These are phyloP conservation scores for Fusarium tjaetaba DNA, from an alignment of 2,329 filamentous ascomycete genomes.

Conservation along the genomic window DNA sequence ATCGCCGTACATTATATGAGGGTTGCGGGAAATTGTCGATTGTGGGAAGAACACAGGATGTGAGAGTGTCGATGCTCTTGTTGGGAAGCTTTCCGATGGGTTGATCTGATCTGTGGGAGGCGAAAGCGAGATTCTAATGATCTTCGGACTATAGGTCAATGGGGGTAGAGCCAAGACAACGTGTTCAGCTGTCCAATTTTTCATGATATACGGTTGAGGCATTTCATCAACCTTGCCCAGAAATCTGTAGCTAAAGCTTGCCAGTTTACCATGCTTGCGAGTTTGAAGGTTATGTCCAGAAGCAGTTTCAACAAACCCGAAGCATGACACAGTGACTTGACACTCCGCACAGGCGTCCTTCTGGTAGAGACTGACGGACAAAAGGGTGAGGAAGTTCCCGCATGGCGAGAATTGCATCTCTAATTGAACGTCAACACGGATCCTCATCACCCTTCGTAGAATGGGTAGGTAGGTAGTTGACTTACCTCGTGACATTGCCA, in stretches of 20 bases:
- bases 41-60: background rate
- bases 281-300: background rate
- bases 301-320: background rate
- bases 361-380: background rate
- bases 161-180: background rate
- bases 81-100: fast-evolving
- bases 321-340: background rate
- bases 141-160: background rate
- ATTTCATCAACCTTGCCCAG: background rate
- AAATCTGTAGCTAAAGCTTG: background rate
- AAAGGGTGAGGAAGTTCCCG: background rate
- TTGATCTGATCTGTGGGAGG: fast-evolving
- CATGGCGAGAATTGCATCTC: background rate
- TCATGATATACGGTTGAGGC: background rate
- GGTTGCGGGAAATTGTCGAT: background rate
- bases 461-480: fast-evolving
- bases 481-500: background rate
- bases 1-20: background rate
- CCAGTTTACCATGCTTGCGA: fast-evolving
- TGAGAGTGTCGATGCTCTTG: background rate
- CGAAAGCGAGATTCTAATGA: background rate
- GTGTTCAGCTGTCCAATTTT: background rate
- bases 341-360: background rate
- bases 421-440: background rate
- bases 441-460: fast-evolving